Percentiles rank a stretch among this genome's conserved stretches.
These are phyloP conservation scores for Amoebophrya sp. DNA, from an alignment of 169 alveolate species.

Conservation along the genomic window DNA sequence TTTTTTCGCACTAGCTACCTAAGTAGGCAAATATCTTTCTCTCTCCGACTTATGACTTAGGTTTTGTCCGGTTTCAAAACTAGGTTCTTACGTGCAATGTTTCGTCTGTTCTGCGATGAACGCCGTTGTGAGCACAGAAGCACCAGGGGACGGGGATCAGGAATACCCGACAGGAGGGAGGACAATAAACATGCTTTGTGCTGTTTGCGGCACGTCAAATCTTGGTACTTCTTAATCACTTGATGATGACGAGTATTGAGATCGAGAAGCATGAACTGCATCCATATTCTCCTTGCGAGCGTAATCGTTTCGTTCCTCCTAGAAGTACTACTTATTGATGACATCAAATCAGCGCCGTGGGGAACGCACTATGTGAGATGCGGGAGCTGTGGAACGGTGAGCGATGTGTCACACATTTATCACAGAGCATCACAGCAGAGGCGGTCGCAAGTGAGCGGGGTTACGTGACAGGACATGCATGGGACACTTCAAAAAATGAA, in stretches of 20 bases:
- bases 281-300: too few relatives aligned
- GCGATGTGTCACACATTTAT: neutral
- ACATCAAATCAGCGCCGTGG: neutral
- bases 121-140: neutral
- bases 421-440: neutral
- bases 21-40: too few relatives aligned
- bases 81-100: neutral
- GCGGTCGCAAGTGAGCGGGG: neutral
- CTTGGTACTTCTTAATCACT: neutral
- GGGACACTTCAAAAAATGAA: too few relatives aligned
- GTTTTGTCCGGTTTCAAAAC: too few relatives aligned
- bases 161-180: neutral
- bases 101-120: constrained; percentile 7
- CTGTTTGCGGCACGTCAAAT: neutral
- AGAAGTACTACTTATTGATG: too few relatives aligned
- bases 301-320: too few relatives aligned
- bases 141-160: neutral
- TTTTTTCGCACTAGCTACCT: too few relatives aligned
- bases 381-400: constrained; percentile 14
- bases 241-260: too few relatives aligned
- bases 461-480: too few relatives aligned
- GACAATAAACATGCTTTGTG: neutral
- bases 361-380: neutral
- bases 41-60: too few relatives aligned
- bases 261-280: too few relatives aligned